Percentiles rank a stretch among this genome's conserved stretches.
Evolutionary conservation across 805 yeast species (phyloP).

Genomic region (Suhomyces sp.): DNA sequence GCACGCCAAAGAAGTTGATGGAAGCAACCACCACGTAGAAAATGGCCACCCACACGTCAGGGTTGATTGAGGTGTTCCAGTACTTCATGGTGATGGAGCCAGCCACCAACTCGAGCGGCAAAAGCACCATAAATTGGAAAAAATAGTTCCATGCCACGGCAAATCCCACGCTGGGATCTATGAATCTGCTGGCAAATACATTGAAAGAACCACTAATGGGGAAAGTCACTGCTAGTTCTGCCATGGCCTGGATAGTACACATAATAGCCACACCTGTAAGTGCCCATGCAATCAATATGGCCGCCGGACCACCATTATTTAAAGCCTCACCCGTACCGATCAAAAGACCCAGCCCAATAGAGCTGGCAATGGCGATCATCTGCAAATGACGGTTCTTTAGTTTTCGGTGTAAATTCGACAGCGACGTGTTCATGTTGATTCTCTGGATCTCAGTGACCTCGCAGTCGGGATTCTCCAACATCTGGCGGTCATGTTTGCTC

Average conservation of each 20-base stretch:
- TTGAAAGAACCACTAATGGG: conserved; percentile 55
- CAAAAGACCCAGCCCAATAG: conserved; percentile 61
- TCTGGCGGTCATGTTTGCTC: conserved; percentile 6
- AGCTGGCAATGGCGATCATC: conserved; percentile 70
- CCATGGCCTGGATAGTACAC: conserved; percentile 39
- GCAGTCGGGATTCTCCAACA: conserved; percentile 18
- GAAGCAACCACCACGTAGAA: conserved; percentile 47
- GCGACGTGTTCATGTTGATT: conserved; percentile 36
- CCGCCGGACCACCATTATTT: conserved; percentile 32
- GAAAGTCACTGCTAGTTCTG: conserved; percentile 52
- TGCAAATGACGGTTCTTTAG: conserved; percentile 50
- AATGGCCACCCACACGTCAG: conserved; percentile 61
- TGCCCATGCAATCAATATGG: conserved; percentile 27
- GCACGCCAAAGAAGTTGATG: conserved; percentile 52
- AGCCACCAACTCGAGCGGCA: conserved; percentile 61
- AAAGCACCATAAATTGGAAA: conserved; percentile 53
- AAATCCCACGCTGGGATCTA: conserved; percentile 56
- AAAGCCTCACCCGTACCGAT: conserved; percentile 46
- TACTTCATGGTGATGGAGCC: conserved; percentile 55
- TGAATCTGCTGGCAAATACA: conserved; percentile 47
- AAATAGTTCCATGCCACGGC: conserved; percentile 54
- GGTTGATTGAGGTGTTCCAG: conserved; percentile 52
- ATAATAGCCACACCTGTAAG: conserved; percentile 23
- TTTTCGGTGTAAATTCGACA: conserved; percentile 43
- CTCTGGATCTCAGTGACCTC: conserved; percentile 39